Percentiles rank a stretch among this genome's conserved stretches.
phyloP scores from a whole-genome alignment of 805 yeast genomes.

The Starmerella asiatica region DNA sequence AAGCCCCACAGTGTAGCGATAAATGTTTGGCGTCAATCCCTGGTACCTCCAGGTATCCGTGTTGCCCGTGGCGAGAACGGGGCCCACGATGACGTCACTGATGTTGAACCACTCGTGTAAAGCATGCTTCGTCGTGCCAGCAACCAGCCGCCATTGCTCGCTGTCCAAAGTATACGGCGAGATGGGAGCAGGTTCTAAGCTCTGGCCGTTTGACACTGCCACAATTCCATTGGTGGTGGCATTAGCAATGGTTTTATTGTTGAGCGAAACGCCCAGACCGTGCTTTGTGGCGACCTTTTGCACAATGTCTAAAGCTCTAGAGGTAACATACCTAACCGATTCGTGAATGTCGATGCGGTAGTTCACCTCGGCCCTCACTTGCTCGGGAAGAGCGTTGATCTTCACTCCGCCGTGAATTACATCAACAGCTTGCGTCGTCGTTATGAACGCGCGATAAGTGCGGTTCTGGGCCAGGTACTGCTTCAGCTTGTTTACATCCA shows the following conservation, averaged over 20 bases:
- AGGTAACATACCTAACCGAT: slow-evolving; percentile 32
- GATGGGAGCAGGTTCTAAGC: slow-evolving; percentile 41
- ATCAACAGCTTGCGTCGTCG: slow-evolving; percentile 56
- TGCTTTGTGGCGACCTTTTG: slow-evolving; percentile 32
- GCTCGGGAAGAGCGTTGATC: slow-evolving; percentile 63
- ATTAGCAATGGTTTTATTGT: slow-evolving; percentile 21
- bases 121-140: slow-evolving; percentile 50
- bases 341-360: slow-evolving; percentile 53
- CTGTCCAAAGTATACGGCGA: slow-evolving; percentile 32
- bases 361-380: slow-evolving; percentile 40
- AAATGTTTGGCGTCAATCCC: slow-evolving; percentile 46
- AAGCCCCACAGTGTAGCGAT: slow-evolving; percentile 31
- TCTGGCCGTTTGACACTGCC: slow-evolving; percentile 15
- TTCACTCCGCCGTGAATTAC: slow-evolving; percentile 59
- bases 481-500: not conserved
- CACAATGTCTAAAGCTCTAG: slow-evolving; percentile 28
- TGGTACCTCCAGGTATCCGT: slow-evolving; percentile 60
- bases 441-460: not conserved
- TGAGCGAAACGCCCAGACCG: slow-evolving; percentile 32
- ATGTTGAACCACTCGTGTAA: slow-evolving; percentile 32
- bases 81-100: slow-evolving; percentile 37
- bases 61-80: slow-evolving; percentile 52
- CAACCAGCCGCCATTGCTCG: slow-evolving; percentile 39
- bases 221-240: slow-evolving; percentile 32
- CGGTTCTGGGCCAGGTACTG: not conserved